phyloP scores from a whole-genome alignment of 2,329 filamentous ascomycete genomes.

The Sporothrix dimorphospora region DNA sequence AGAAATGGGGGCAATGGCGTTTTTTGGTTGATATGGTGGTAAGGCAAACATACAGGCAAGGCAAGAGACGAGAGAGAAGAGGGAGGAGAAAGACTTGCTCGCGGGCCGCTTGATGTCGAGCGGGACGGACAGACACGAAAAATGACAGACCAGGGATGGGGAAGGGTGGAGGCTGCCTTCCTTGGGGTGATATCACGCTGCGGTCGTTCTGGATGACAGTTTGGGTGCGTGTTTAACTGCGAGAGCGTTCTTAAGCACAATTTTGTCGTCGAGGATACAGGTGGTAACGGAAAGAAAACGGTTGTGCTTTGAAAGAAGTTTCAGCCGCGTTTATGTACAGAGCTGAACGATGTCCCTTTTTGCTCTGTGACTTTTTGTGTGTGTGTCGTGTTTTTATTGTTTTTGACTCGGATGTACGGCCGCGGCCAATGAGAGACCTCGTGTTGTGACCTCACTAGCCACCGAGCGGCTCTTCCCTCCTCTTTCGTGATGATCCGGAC shows the following conservation, averaged over 20 bases:
- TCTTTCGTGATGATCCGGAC: not conserved
- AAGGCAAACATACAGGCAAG: not conserved
- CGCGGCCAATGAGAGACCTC: constrained; percentile 9
- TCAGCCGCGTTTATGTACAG: not conserved
- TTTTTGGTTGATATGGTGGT: not conserved
- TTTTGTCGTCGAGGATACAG: not conserved
- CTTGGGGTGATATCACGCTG: constrained; percentile 22
- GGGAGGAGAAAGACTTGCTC: not conserved
- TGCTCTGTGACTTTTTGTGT: not conserved
- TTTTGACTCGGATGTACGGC: not conserved
- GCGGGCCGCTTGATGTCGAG: not conserved
- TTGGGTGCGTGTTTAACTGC: not conserved
- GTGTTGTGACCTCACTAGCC: constrained; percentile 9
- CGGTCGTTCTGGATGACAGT: not conserved
- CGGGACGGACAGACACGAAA: constrained; percentile 16
- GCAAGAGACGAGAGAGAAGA: not conserved
- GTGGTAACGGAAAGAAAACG: not conserved
- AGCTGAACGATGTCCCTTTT: not conserved
- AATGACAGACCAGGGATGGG: constrained; percentile 13
- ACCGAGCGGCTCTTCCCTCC: not conserved
- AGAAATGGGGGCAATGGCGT: not conserved
- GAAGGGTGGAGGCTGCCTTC: constrained; percentile 10
- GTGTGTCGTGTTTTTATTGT: constrained; percentile 3
- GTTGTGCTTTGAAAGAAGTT: not conserved
- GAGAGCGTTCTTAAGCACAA: not conserved